Conservation (phyloP, 768 basidiomycete genomes). For the Russula dissimulans region DNA sequence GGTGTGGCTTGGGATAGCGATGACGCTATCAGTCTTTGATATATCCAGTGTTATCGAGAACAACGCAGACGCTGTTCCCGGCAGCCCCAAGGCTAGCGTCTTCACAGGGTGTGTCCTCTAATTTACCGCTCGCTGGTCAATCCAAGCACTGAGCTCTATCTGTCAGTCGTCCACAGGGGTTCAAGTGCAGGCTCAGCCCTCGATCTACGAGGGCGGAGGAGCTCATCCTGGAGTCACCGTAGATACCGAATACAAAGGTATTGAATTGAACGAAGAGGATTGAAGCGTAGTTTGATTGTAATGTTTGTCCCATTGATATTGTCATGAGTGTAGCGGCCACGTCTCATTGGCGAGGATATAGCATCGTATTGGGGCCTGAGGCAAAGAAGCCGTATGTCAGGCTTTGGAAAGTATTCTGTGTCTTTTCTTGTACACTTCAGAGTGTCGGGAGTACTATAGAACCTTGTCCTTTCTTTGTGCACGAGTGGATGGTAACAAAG, state of each 20-base stretch:
- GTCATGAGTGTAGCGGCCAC: too few relatives aligned
- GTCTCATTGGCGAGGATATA: too few relatives aligned
- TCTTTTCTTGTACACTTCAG: too few relatives aligned
- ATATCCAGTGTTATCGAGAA: neutral
- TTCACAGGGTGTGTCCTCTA: neutral
- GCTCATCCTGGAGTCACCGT: neutral
- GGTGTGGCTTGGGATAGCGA: slow-evolving; percentile 9
- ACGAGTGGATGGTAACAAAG: too few relatives aligned
- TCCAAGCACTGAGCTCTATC: neutral
- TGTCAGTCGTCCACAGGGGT: neutral
- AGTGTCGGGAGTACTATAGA: too few relatives aligned
- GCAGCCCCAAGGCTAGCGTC: neutral
- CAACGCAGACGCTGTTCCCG: neutral
- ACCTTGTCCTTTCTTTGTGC: too few relatives aligned
- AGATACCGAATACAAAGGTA: neutral
- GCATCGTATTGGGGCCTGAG: too few relatives aligned
- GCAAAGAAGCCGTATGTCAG: too few relatives aligned
- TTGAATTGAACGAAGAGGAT: neutral
- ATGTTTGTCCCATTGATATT: too few relatives aligned
- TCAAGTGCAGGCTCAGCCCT: neutral
- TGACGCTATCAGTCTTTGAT: neutral
- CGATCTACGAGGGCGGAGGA: neutral
- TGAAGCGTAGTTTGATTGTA: neutral
- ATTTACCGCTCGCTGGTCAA: neutral
- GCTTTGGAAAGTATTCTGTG: too few relatives aligned